Evolutionary conservation across 805 yeast genomes (phyloP), one percentile per base, ranked within the genome.

Genomic region (Komagataella populi): DNA sequence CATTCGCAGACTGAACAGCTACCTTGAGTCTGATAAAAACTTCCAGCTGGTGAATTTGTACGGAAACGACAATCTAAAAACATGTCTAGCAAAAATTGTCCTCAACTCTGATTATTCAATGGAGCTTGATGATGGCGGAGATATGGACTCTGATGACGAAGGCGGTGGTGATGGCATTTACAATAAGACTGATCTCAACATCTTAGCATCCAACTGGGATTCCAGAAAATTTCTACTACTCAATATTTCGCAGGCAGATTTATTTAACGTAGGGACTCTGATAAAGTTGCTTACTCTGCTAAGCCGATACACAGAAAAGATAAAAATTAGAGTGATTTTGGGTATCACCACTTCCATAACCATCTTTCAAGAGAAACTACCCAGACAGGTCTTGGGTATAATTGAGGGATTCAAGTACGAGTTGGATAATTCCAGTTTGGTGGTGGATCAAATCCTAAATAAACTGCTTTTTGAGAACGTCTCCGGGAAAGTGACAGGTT

Each of bases 321-420:
- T 47, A 17, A 46, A 23, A 4, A 56, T 65, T 23, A 59, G 57
- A 36, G 52, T 63, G 6, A 53, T 66, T 3, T 56, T 68, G 48
- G 70, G 70, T 10, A 57, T 68, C 6, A 61, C 69, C 0, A 66
- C 70, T 1, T 67, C 70, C 8, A 56, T 63, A 20, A 58, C 57
- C n/a, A 60, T 66, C 10, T 66, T 67, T 54, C 59, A 63, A 47
- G 70, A 68, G 44, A 66, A 63, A 49, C 55, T 67, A 4, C 61
- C 70, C 8, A 56, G 58, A 23, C 39, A 57, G 5, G 49, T 60
- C 1, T 52, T 62, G 23, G 58, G 56, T 12, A 50, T 55, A 23
- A 48, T 67, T n/a, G 54, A 57, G 6, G 59, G 63, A 4, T 56
- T 52, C 44, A 56, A 53, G 12, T 64, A 65, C 51, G 56, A 62